Base-by-base conservation (phyloP, 257 asterid species). In the Capsicum rhomboideum region DNA sequence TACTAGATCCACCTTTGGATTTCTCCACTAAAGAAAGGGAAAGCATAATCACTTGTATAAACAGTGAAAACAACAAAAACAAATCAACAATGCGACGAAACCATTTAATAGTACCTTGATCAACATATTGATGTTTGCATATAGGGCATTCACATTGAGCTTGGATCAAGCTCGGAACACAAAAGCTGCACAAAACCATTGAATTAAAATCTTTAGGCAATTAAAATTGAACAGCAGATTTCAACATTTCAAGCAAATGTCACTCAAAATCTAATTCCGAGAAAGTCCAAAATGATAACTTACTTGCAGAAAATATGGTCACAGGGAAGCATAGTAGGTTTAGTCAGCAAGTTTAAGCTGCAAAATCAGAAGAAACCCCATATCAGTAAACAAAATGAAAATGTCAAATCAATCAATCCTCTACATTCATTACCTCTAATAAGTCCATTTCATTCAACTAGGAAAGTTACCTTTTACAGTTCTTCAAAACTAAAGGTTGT, bases 271-370 rank as follows among this genome's bases (percentile, higher is more conserved):
- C 10, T 12, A 77, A 77, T 50, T 77, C 21, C 59, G 3, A 56
- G 9, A 6, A n/a, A 44, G n/a, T 12, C 2, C 2, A 18, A 23
- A 31, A 61, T 17, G 9, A 37, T 4, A 75, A 85, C 99, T 90
- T 87, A 94, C 99, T 84, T 83, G 98, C 99, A 96, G 86, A 96
- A 86, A 79, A 93, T 83, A 90, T 96, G 99, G 88, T 91, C 91
- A 82, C 99, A 96, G 3, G 99, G 98, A 52, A 96, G 98, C 92
- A 93, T 67, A 78, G 85, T 40, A 10, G 99, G 98, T 85, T 91
- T 91, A 40, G 75, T 88, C 86, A 96, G 88, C 90, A 96, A 86
- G 80, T 92, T 87, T 85, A 96, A 83, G 87, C 99, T 96, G 93
- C 40, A 84, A 84, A 69, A 68, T 37, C 72, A 68, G 11, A 67